These are phyloP conservation scores for Rutidosis leptorrhynchoides DNA, from an alignment of 129 eudicot species.

Conservation along the genomic window DNA sequence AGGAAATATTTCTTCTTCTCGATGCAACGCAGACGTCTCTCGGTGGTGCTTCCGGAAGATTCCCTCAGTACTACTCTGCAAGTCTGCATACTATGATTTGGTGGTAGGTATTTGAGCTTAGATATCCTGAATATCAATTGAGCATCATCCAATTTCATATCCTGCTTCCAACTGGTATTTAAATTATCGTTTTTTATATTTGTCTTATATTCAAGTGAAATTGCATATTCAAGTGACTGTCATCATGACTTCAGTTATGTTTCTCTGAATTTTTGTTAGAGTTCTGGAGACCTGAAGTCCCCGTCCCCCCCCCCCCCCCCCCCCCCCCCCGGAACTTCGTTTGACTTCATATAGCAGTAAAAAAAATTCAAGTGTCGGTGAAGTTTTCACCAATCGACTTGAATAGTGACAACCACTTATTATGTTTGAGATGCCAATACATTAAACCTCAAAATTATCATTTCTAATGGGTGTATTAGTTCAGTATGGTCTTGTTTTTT, in stretches of 20 bases:
- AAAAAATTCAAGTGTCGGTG: conserved; percentile 47
- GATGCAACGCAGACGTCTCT: conserved; percentile 99
- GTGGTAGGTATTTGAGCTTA: too few species aligned
- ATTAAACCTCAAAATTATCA: background rate
- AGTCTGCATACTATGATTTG: conserved; percentile 91
- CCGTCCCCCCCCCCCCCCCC: too few species aligned
- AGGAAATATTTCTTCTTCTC: conserved; percentile 89
- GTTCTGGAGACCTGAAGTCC: conserved; percentile 71
- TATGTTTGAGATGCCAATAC: background rate
- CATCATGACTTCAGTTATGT: background rate
- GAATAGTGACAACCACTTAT: conserved; percentile 16
- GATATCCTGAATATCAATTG: too few species aligned
- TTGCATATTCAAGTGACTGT: background rate
- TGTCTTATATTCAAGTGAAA: too few species aligned
- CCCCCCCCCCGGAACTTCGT: conserved; percentile 32
- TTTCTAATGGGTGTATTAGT: background rate
- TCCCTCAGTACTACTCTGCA: conserved; percentile 87
- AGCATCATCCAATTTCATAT: too few species aligned
- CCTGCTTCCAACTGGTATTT: too few species aligned
- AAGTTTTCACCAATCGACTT: conserved; percentile 40
- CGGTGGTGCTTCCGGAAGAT: conserved; percentile 93
- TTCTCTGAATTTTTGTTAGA: conserved; percentile 41
- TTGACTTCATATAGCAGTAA: conserved; percentile 43
- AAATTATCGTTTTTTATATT: too few species aligned
- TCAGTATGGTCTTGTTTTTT: background rate